Evolutionary conservation across 2,329 filamentous ascomycete species (phyloP), one percentile per base, ranked within the genome.

Genomic region (Stagonosporopsis vannaccii): DNA sequence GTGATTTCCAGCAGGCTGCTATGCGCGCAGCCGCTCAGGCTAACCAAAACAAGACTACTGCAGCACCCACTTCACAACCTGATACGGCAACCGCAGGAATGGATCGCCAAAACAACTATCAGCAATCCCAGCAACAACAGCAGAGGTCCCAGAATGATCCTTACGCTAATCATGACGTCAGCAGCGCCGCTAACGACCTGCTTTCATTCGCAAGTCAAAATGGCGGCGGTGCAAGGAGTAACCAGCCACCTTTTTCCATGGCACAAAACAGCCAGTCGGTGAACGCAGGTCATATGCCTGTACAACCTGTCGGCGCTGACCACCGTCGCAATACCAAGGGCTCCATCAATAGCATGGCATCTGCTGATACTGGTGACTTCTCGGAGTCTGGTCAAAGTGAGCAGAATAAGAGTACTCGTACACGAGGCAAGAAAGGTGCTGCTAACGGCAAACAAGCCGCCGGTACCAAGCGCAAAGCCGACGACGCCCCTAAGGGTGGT

Each of bases 1-100:
- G 96, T 45, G 95, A 99, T 70, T 99, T 99, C 69, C 94, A 98
- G 69, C 90, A 94, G 57, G 96, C 94, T 62, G 95, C 94, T 25
- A 80, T 98, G 76, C 92, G 86, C 64, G 91, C 91, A 19, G 89
- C 90, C 15, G 85, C 85, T 12, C 72, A 74, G 55, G 69, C 73
- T 51, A 74, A 72, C 59, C 67, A 70, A 74, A 57, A 79, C 78
- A 78, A 71, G 74, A 79, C 57, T 67, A 78, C 72, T 43, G 74
- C 66, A 56, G 71, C 70, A 32, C 74, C 75, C 3, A 81, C 79
- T 2, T 81, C 79, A 9, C 77, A 80, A 58, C 75, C 80, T 43
- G 76, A 78, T 49, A 54, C 79, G 66, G 66, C 69, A 68, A 51
- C 69, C 60, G 73, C 72, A 70, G 77, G 66, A 65, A 76, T 76